These are phyloP conservation scores for Diaporthe sp. DNA, from an alignment of 2,329 filamentous ascomycete genomes.

Conservation along the genomic window DNA sequence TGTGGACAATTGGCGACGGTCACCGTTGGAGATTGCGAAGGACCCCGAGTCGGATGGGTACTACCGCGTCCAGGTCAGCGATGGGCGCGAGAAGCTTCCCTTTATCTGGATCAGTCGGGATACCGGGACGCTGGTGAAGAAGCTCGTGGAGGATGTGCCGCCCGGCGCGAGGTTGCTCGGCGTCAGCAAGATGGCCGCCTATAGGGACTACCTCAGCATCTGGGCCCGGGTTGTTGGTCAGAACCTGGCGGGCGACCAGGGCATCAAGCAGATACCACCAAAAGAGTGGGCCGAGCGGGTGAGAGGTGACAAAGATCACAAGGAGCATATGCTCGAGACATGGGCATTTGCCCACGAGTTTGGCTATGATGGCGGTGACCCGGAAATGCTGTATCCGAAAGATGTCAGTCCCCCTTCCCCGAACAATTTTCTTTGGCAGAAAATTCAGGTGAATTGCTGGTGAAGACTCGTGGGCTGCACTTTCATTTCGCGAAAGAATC, in stretches of 20 bases:
- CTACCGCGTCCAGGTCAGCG: slow-evolving; percentile 7
- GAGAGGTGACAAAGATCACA: neutral
- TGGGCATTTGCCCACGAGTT: neutral
- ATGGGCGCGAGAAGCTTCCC: neutral
- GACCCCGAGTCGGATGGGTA: neutral
- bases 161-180: neutral
- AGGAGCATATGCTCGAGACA: slow-evolving; percentile 6
- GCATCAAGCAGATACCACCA: neutral
- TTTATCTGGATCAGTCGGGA: neutral
- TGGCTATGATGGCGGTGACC: neutral
- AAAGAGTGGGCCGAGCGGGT: neutral
- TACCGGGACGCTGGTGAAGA: neutral
- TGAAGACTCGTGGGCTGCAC: too few relatives aligned
- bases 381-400: neutral
- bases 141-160: neutral
- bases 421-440: neutral
- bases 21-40: neutral
- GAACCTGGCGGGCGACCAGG: neutral
- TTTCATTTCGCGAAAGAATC: neutral
- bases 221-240: neutral
- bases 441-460: too few relatives aligned
- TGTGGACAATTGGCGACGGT: neutral
- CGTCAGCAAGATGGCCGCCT: neutral
- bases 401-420: neutral
- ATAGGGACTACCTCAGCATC: neutral